A percentile compares a stretch with the other conserved stretches of the same genome.
Evolutionary conservation across 495 filamentous ascomycete species (phyloP).

Genomic region (Aspergillus saccharolyticus): DNA sequence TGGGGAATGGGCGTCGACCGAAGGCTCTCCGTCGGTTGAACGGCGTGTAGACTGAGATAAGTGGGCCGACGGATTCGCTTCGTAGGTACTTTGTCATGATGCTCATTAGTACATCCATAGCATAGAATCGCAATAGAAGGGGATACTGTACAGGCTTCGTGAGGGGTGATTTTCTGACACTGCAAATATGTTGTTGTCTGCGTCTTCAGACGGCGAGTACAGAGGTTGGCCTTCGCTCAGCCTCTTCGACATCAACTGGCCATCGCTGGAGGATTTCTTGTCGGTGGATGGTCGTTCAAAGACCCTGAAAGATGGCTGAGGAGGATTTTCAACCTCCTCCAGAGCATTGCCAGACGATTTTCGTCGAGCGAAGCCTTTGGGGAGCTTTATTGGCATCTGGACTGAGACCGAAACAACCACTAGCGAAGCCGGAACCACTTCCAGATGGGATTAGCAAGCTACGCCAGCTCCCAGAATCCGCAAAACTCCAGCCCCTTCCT

Average conservation of each 20-base stretch:
- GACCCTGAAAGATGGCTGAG: constrained; percentile 55
- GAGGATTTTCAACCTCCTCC: constrained; percentile 48
- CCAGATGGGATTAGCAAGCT: constrained; percentile 10
- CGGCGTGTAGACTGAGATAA: constrained; percentile 72
- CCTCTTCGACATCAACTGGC: constrained; percentile 37
- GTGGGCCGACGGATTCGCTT: constrained; percentile 58
- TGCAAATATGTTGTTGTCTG: constrained; percentile 43
- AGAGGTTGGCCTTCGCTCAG: constrained; percentile 34
- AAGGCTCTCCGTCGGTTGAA: constrained; percentile 55
- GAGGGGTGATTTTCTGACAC: constrained; percentile 30
- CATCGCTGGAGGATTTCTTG: constrained; percentile 47
- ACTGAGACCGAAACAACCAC: constrained; percentile 10
- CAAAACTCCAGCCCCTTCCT: constrained; percentile 7
- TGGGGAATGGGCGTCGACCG: constrained; percentile 50
- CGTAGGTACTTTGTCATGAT: constrained; percentile 55
- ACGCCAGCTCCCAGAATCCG: constrained; percentile 9
- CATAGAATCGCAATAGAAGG: constrained; percentile 6
- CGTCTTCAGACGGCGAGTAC: constrained; percentile 49
- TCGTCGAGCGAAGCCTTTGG: constrained; percentile 58
- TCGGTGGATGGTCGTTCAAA: constrained; percentile 49
- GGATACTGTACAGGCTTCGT: constrained; percentile 39
- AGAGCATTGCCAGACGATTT: constrained; percentile 64
- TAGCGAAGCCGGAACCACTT: constrained; percentile 15
- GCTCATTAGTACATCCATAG: constrained; percentile 28
- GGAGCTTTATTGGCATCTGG: constrained; percentile 65